Evolutionary conservation across 2,329 filamentous ascomycete genomes (phyloP), one percentile per base, ranked within the genome.

Genomic region (Podosphaera xanthii): DNA sequence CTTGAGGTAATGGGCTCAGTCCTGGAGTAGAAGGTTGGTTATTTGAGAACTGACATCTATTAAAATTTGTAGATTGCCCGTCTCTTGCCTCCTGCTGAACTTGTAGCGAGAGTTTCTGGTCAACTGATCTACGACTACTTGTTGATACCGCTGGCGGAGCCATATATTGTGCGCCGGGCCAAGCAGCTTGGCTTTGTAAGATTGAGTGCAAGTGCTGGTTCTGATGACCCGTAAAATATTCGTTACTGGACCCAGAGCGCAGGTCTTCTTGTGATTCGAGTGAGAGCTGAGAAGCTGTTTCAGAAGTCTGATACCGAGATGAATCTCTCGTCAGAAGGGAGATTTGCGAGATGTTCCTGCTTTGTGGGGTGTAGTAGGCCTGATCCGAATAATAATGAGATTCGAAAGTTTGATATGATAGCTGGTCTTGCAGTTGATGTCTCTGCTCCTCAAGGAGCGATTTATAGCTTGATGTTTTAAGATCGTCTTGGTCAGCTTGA

Each of bases 201-300:
- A 64, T 60, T 12, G 62, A 64, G 7, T 65, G 64, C 34, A 65
- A 66, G 60, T 65, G 66, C 14, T 64, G 65, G 63, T 65, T 67
- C 7, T 38, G 34, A 34, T 50, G 57, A 30, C 14, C 22, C 36
- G 56, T 31, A 64, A 66, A 33, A 33, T 52, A 34, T 8, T 34
- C 33, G 34, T 69, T 67, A 14, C 64, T 64, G 31, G 67, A 68
- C 33, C 59, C 60, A n/a, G 66, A 66, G 3, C 65, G 66, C 38
- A 65, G 66, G 14, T 67, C 65, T 48, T 67, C 64, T 62, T 64
- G 59, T 40, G 79, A 82, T 61, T 83, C 81, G 72, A 78, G 75
- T 67, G 81, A 83, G 64, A 80, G 68, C 68, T 82, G 79, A 5
- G 80, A 83, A 44, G 80, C 69, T 4, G 79, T 81, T 68, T 83